Evolutionary conservation across 1,284 basidiomycete genomes (phyloP).

Genomic region (Phaffia rhodozyma): DNA sequence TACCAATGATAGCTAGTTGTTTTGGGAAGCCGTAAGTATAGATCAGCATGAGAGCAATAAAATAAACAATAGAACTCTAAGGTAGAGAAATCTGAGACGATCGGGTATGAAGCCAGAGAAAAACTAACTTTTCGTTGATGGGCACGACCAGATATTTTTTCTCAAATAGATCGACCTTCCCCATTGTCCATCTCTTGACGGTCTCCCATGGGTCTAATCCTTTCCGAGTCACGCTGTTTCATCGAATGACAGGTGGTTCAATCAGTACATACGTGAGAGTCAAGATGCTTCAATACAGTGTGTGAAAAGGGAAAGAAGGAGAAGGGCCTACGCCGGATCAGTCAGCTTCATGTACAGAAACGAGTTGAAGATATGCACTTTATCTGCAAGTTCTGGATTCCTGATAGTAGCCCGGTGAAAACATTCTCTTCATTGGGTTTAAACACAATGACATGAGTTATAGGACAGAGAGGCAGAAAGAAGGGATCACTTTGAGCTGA

Average conservation of each 20-base stretch:
- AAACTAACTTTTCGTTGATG: slow-evolving; percentile 80
- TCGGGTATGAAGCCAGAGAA: neutral
- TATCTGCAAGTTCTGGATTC: slow-evolving; percentile 51
- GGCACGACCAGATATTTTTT: slow-evolving; percentile 91
- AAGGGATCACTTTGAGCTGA: no score
- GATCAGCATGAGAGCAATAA: neutral
- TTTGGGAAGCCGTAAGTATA: neutral
- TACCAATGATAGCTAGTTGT: slow-evolving; percentile 81
- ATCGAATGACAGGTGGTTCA: no score
- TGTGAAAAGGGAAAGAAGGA: neutral
- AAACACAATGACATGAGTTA: neutral
- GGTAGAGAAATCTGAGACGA: neutral
- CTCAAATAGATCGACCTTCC: slow-evolving; percentile 57
- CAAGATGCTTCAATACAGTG: neutral
- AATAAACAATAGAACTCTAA: neutral
- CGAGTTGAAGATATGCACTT: slow-evolving; percentile 85
- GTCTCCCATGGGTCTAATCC: slow-evolving; percentile 48
- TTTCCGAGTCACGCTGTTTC: no score
- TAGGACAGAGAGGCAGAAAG: neutral
- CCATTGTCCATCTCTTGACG: slow-evolving; percentile 88
- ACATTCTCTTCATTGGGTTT: slow-evolving; percentile 46
- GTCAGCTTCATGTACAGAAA: slow-evolving; percentile 97
- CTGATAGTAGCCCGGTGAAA: slow-evolving; percentile 45
- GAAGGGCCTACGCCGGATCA: slow-evolving; percentile 47
- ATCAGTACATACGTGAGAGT: no score